Evolutionary conservation across 306 rosid species (phyloP).

Genomic region (Abrus precatorius): DNA sequence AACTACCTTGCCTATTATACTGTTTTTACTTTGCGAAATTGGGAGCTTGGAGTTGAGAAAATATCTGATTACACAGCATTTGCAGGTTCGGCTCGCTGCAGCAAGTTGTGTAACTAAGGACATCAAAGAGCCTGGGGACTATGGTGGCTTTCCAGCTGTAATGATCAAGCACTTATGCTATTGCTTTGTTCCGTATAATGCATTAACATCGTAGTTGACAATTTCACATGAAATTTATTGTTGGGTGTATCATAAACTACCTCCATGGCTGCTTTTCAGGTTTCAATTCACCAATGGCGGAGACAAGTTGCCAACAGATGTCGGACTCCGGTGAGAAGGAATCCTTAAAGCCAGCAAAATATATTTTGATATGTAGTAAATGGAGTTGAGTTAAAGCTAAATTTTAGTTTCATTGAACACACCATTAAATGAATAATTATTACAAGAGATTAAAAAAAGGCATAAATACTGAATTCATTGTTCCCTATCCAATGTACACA

Average conservation of each 20-base stretch:
- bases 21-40: constrained; percentile 21
- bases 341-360: constrained; percentile 39
- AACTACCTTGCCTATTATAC: constrained; percentile 12
- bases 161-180: constrained; percentile 43
- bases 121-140: constrained; percentile 86
- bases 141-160: constrained; percentile 88
- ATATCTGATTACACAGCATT: constrained; percentile 48
- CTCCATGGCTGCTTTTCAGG: constrained; percentile 56
- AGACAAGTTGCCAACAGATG: constrained; percentile 69
- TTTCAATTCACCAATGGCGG: constrained; percentile 77
- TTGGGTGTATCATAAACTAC: constrained; percentile 5
- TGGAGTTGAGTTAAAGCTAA: constrained; percentile 6
- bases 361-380: constrained; percentile 1
- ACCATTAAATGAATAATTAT: constrained; percentile 15
- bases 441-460: neutral
- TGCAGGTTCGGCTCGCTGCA: constrained; percentile 92
- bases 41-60: constrained; percentile 36
- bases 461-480: constrained; percentile 1
- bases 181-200: neutral
- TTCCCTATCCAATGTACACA: neutral
- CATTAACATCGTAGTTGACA: constrained; percentile 16
- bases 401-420: constrained; percentile 23
- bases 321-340: constrained; percentile 45
- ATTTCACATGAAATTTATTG: constrained; percentile 9
- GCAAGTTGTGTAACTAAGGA: constrained; percentile 82